Base-by-base conservation (phyloP, 2,329 filamentous ascomycete species). In the Sclerotinia minor region DNA sequence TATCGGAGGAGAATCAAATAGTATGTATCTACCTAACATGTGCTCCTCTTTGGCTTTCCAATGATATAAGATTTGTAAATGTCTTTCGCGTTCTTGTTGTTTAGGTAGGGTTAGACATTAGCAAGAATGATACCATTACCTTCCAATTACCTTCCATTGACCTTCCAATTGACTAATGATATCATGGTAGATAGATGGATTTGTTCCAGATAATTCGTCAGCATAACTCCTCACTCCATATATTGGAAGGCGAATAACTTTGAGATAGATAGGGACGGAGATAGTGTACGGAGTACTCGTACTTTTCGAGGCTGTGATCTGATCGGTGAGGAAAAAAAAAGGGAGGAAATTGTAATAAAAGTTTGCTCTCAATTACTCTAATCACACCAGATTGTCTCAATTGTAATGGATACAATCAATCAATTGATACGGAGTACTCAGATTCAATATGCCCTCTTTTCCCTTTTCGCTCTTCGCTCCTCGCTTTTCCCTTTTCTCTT, bases 121-220 rank as follows among this genome's bases (percentile, higher is more conserved):
- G 26, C 24, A 65, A 65, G 63, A 47, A 57, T 24, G 52, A 35
- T 29, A 52, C 32, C 35, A n/a, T 24, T 15, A 41, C 38, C 38
- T 41, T 41, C 38, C 38, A 41, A 41, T 41, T 15, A 41, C 38
- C 38, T 41, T 41, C 38, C 38, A 32, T 3, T 19, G 8, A n/a
- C 29, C 21, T 24, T 19, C 5, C 64, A 47, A 65, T 65, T 65
- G 64, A 17, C 64, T 44, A 65, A 65, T 65, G 29, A 38, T 15
- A 38, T 59, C 2, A 13, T 41, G n/a, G 19, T 29, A 38, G n/a
- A 13, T 49, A 17, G 19, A 65, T 49, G 41, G 35, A 41, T 41
- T 41, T 19, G 21, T 19, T 24, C 29, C 29, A n/a, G 8, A 26
- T 15, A 21, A 65, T 65, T 49, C 64, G 41, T 65, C 52, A 65